A percentile compares a stretch with the other conserved stretches of the same genome.
phyloP scores from a whole-genome alignment of 768 basidiomycete genomes.

The Neoboletus subvelutipes region DNA sequence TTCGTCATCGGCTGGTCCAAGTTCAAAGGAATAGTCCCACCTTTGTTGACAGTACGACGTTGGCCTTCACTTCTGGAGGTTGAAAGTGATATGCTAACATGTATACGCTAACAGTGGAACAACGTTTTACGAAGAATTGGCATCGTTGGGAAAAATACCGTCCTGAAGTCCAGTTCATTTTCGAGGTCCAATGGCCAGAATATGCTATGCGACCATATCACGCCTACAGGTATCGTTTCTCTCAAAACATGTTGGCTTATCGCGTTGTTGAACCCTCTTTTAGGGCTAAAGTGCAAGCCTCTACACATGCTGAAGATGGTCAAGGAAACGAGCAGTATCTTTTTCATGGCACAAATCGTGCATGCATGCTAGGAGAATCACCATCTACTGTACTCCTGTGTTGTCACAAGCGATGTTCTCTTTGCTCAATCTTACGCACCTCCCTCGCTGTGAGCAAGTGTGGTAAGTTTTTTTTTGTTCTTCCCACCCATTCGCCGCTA shows the following conservation, averaged over 20 bases:
- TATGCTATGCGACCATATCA: slow-evolving; percentile 9
- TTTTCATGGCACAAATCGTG: slow-evolving; percentile 18
- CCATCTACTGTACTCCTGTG: slow-evolving; percentile 8
- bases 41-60: slow-evolving; percentile 15
- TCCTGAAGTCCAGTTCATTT: slow-evolving; percentile 14
- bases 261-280: background rate
- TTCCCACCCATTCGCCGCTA: background rate
- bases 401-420: slow-evolving; percentile 8
- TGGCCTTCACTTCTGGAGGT: background rate
- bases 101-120: slow-evolving; percentile 1
- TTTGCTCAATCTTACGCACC: slow-evolving; percentile 13
- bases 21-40: slow-evolving; percentile 3
- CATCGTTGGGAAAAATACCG: slow-evolving; percentile 9
- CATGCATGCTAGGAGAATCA: slow-evolving; percentile 15
- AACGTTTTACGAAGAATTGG: slow-evolving; percentile 11
- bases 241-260: background rate
- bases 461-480: background rate
- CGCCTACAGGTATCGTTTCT: slow-evolving; percentile 6
- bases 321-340: slow-evolving; percentile 11
- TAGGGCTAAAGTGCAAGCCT: slow-evolving; percentile 9
- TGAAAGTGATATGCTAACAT: background rate
- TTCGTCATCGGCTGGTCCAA: slow-evolving; percentile 7
- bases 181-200: slow-evolving; percentile 14
- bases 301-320: slow-evolving; percentile 1
- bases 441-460: slow-evolving; percentile 14